Base-by-base conservation (phyloP, 768 basidiomycete genomes). In the Exsudoporus frostii region DNA sequence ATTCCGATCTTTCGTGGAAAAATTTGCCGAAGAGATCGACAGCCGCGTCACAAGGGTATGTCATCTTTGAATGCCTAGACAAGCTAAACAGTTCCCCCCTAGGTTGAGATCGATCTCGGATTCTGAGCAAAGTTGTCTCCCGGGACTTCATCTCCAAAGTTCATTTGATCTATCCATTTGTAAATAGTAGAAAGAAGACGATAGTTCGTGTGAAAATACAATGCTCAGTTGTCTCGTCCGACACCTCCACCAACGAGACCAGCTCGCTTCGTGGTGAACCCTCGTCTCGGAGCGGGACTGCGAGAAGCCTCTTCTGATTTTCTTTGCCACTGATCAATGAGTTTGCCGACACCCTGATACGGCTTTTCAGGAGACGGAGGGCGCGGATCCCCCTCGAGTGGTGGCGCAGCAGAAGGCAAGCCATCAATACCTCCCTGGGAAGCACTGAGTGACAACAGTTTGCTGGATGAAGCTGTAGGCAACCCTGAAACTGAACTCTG, bases 271-370 rank as follows among this genome's bases (percentile, higher is more conserved):
- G 68, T 53, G 27, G 65, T 62, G 46, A 71, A 56, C 30, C 70
- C 72, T 74, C 78, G 74, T 65, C 72, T 75, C 34, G 64, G 64
- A 27, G 56, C 57, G 20, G 67, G 67, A 24, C 65, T 64, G 24
- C 67, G 74, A 24, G 73, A 55, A 44, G 70, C 63, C 34, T 81
- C 83, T 58, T 85, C 86, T 17, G 85, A 82, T 71, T 87, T 92
- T 53, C 81, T 83, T 68, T 93, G 89, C 91, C 91, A 93, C 65
- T 92, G 83, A 65, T 90, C 88, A 58, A 93, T 92, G 33, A 93
- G 75, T 71, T 79, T 88, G 27, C 89, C 86, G 40, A 93, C 91
- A 34, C 91, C 91, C 63, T 83, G 85, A 67, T 85, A 93, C 30
- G 88, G 86, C 50, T 79, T 77, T 64, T 93, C 90, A 8, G 88